These are phyloP conservation scores for Pythium periplocum DNA, from an alignment of 352 stramenopile species.

Conservation along the genomic window DNA sequence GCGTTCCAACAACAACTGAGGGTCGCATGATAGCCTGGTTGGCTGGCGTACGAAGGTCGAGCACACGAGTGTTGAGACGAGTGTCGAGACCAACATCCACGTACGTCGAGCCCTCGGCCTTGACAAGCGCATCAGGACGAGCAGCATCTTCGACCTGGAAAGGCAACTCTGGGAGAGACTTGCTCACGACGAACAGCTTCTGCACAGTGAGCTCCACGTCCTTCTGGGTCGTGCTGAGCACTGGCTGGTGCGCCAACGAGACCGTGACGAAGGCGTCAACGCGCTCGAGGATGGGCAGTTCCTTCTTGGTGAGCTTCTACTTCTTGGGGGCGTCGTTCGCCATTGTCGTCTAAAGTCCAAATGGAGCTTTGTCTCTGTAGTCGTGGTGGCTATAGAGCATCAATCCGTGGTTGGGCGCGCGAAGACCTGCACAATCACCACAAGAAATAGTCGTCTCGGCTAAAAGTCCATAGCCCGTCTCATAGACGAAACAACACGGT, in stretches of 20 bases:
- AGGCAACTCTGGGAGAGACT: conserved; percentile 87
- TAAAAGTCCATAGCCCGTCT: too few species aligned
- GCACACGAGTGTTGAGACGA: conserved; percentile 93
- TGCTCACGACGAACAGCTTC: conserved; percentile 95
- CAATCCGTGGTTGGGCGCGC: too few species aligned
- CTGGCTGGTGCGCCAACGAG: conserved; percentile 74
- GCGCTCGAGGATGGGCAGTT: conserved; percentile 83
- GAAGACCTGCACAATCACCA: too few species aligned
- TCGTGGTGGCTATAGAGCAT: too few species aligned
- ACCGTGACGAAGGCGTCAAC: conserved; percentile 95
- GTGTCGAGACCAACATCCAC: conserved; percentile 89
- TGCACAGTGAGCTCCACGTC: conserved; percentile 93
- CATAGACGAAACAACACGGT: too few species aligned
- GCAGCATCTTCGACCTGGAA: conserved; percentile 96
- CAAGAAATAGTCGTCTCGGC: too few species aligned
- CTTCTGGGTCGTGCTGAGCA: conserved; percentile 93
- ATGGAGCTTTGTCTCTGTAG: too few species aligned
- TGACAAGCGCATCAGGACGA: conserved; percentile 80
- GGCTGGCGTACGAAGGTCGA: conserved; percentile 97
- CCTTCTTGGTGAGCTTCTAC: conserved; percentile 89
- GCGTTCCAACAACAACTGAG: conserved; percentile 90
- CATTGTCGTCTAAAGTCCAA: conserved; percentile 12
- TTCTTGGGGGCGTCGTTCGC: conserved; percentile 43
- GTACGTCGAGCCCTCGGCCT: conserved; percentile 80
- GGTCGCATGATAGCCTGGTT: conserved; percentile 99